These are phyloP conservation scores for Jasminum sambac DNA, from an alignment of 257 asterid species.

Conservation along the genomic window DNA sequence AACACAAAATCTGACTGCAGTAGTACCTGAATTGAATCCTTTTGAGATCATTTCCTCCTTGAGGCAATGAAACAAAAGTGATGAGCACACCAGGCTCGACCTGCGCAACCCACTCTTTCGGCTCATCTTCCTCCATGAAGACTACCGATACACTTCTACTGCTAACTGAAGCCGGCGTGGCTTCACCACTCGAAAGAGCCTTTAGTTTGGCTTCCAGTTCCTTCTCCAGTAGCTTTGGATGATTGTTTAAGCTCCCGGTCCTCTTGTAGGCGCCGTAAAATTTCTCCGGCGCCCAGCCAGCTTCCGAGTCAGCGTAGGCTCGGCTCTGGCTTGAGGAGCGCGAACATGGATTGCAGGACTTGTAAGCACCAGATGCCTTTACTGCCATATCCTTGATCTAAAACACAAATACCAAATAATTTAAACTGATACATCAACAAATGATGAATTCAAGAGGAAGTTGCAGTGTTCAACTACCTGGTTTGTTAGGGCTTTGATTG, in stretches of 20 bases:
- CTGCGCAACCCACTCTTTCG: constrained; percentile 96
- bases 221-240: constrained; percentile 61
- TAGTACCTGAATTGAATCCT: constrained; percentile 85
- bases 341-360: constrained; percentile 89
- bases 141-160: constrained; percentile 69
- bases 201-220: constrained; percentile 65
- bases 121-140: constrained; percentile 83
- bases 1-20: background rate
- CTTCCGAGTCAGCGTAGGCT: constrained; percentile 55
- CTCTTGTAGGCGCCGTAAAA: constrained; percentile 67
- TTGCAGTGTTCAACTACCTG: constrained; percentile 44
- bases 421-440: background rate
- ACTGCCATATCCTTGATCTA: constrained; percentile 94
- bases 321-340: constrained; percentile 49
- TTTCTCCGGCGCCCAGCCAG: constrained; percentile 64
- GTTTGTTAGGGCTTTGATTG: constrained; percentile 73
- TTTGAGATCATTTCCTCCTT: constrained; percentile 90
- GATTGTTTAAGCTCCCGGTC: constrained; percentile 56
- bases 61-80: constrained; percentile 77
- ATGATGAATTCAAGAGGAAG: background rate
- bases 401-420: background rate
- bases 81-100: constrained; percentile 96
- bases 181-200: constrained; percentile 77
- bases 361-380: constrained; percentile 95
- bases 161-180: constrained; percentile 88